Conservation (phyloP, 225 moss, liverwort and hornwort species). For the Pseudoscleropodium purum region DNA sequence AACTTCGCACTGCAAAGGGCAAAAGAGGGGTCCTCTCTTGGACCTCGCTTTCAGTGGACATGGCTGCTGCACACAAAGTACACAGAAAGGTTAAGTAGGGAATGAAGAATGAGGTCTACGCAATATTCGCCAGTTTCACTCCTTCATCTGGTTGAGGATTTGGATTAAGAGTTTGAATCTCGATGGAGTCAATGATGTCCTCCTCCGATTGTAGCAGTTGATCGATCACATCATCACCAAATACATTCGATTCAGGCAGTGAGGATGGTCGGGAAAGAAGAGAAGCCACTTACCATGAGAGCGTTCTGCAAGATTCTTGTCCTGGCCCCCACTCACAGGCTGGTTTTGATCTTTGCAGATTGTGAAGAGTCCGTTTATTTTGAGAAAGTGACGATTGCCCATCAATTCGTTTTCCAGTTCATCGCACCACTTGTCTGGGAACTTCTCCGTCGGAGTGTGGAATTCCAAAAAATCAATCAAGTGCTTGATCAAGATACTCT, state of each 20-base stretch:
- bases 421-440: neutral
- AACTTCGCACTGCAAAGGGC: no score
- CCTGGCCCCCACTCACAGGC: neutral
- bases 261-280: neutral
- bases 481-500: neutral
- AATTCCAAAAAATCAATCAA: neutral
- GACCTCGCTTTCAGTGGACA: neutral
- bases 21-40: neutral
- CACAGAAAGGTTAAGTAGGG: no score
- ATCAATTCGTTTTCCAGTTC: neutral
- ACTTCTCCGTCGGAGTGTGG: rapidly evolving
- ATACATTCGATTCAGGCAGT: no score
- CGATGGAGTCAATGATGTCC: no score
- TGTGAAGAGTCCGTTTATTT: neutral
- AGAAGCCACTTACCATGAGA: neutral
- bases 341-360: no score
- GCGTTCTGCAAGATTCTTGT: neutral
- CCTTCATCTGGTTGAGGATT: neutral
- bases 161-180: neutral
- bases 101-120: neutral
- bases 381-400: neutral
- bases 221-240: neutral
- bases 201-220: neutral
- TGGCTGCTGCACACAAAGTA: no score
- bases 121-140: neutral